Conservation (phyloP, 805 yeast genomes). For the Yamadazyma ubonensis region DNA sequence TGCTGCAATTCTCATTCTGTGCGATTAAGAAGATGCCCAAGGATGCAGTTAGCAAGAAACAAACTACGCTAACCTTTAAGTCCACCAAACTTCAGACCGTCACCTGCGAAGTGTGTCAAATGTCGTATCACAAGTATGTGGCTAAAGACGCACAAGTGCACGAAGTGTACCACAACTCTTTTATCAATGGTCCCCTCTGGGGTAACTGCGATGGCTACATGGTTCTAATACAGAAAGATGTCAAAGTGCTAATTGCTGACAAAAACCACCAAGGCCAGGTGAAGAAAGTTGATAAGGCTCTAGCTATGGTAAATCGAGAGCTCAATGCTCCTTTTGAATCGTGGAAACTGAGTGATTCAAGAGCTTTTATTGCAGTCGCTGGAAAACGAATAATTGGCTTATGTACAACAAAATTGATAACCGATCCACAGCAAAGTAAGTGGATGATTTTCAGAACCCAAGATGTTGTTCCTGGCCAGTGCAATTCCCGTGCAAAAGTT, state of each 20-base stretch:
- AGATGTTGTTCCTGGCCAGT: conserved; percentile 46
- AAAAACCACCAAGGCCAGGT: conserved; percentile 23
- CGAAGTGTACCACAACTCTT: conserved; percentile 48
- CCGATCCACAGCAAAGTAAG: conserved; percentile 34
- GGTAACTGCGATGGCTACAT: too few relatives aligned
- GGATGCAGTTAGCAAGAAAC: conserved; percentile 13
- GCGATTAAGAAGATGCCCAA: too few relatives aligned
- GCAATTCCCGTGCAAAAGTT: conserved; percentile 30
- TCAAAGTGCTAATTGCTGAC: conserved; percentile 22
- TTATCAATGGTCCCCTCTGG: conserved; percentile 54
- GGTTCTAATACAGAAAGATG: conserved; percentile 8
- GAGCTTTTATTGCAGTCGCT: conserved; percentile 49
- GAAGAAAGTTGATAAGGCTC: conserved; percentile 29
- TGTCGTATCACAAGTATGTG: conserved; percentile 48
- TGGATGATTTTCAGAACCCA: conserved; percentile 64
- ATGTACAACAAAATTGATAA: conserved; percentile 50
- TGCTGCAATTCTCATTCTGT: too few relatives aligned
- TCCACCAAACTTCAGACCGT: conserved; percentile 10
- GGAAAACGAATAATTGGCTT: conserved; percentile 53
- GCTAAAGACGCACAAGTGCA: conserved; percentile 48
- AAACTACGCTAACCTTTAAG: conserved; percentile 17
- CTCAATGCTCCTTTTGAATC: conserved; percentile 52
- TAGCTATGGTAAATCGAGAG: conserved; percentile 57
- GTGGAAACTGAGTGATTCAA: conserved; percentile 36
- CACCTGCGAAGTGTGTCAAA: conserved; percentile 51